Evolutionary conservation across 2,329 filamentous ascomycete genomes (phyloP).

Genomic region (Penicillium psychrosexuale): DNA sequence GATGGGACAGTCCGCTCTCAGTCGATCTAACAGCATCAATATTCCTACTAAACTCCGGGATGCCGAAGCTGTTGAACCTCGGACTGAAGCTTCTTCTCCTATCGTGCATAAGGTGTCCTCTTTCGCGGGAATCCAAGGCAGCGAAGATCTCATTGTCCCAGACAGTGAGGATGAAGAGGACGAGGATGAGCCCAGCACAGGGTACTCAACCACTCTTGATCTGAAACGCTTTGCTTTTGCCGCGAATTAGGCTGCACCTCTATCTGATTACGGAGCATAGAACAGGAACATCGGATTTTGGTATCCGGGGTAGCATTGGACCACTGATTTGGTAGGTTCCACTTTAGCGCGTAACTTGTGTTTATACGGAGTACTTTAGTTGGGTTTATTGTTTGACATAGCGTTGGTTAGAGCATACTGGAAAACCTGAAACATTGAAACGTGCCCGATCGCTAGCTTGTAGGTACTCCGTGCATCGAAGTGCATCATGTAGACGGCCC

Average conservation of each 20-base stretch:
- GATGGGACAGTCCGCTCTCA: conserved; percentile 40
- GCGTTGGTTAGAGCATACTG: conserved; percentile 1
- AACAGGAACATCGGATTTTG: conserved; percentile 6
- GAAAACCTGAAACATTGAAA: neutral
- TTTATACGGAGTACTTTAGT: neutral
- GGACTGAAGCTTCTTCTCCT: conserved; percentile 1
- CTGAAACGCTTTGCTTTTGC: conserved; percentile 40
- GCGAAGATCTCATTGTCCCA: conserved; percentile 53
- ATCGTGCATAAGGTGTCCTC: neutral
- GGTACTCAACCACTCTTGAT: conserved; percentile 24
- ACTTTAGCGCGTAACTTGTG: conserved; percentile 10
- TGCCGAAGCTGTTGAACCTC: conserved; percentile 7
- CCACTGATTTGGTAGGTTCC: conserved; percentile 4
- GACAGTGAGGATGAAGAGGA: conserved; percentile 49
- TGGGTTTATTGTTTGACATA: conserved; percentile 3
- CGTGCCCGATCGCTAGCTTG: neutral
- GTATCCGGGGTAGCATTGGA: conserved; percentile 10
- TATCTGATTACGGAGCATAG: conserved; percentile 14
- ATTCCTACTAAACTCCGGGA: conserved; percentile 19
- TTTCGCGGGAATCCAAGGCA: conserved; percentile 36
- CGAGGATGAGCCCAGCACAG: conserved; percentile 14
- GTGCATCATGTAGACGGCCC: neutral
- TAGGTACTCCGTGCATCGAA: neutral
- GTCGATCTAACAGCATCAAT: conserved; percentile 38
- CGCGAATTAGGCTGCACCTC: conserved; percentile 21